A percentile compares a stretch with the other conserved stretches of the same genome.
Conservation (phyloP, 805 yeast species). For the Candida xiaguanensis region DNA sequence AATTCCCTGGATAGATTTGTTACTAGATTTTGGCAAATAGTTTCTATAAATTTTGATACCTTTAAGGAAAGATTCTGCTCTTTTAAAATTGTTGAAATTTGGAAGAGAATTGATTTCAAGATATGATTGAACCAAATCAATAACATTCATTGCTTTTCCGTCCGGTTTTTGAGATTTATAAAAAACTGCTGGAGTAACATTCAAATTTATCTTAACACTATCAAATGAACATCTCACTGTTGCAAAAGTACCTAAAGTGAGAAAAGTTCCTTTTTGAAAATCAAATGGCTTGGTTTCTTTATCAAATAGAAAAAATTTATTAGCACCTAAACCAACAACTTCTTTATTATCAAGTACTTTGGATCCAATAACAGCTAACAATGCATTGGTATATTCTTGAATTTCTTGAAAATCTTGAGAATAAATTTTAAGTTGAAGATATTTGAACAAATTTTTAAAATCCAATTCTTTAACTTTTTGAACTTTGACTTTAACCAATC, state of each 20-base stretch:
- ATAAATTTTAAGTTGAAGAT: constrained; percentile 7
- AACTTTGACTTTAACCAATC: constrained; percentile 4
- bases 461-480: constrained; percentile 8
- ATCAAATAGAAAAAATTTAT: constrained; percentile 9
- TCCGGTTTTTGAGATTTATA: constrained; percentile 7
- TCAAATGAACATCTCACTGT: constrained; percentile 9
- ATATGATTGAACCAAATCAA: constrained; percentile 8
- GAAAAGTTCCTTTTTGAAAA: constrained; percentile 7
- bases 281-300: constrained; percentile 3
- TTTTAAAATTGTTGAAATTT: constrained; percentile 1
- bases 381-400: constrained; percentile 9
- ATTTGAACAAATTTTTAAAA: constrained; percentile 7
- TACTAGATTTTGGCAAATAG: constrained; percentile 4
- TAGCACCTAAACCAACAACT: constrained; percentile 8
- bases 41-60: constrained; percentile 9
- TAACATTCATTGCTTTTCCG: constrained; percentile 9
- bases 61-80: constrained; percentile 5
- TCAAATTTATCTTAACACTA: constrained; percentile 7
- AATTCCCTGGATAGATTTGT: constrained; percentile 8
- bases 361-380: constrained; percentile 9
- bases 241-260: constrained; percentile 10
- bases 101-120: constrained; percentile 5
- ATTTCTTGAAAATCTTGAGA: constrained; percentile 9
- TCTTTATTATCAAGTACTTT: constrained; percentile 6
- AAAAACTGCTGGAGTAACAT: constrained; percentile 9